These are phyloP conservation scores for Lasiosphaeriaceae sp. DNA, from an alignment of 495 filamentous ascomycete species.

Conservation along the genomic window DNA sequence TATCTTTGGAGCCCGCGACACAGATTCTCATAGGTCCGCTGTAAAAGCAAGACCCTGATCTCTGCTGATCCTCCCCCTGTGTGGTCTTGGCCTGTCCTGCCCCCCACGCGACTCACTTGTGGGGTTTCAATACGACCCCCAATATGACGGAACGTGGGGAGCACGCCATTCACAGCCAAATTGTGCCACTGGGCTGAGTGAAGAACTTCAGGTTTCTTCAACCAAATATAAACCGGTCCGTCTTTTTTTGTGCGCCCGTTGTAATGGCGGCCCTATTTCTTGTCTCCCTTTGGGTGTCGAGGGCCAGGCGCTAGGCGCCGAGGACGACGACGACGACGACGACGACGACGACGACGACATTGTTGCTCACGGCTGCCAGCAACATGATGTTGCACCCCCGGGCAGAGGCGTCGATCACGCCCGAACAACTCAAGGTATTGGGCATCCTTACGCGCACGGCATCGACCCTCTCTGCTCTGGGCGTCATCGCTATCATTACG, in stretches of 20 bases:
- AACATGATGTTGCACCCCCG: conserved; percentile 13
- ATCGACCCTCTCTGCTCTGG: conserved; percentile 38
- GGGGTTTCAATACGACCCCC: too few relatives aligned
- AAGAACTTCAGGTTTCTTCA: background rate
- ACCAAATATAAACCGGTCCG: background rate
- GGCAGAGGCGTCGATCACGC: conserved; percentile 24
- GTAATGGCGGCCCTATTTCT: background rate
- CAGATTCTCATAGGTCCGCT: too few relatives aligned
- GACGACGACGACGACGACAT: background rate
- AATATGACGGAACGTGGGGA: background rate
- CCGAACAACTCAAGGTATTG: conserved; percentile 27
- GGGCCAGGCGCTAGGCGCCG: background rate
- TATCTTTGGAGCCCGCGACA: too few relatives aligned
- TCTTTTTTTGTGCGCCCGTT: background rate
- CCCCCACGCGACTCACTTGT: too few relatives aligned
- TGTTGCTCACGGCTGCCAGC: background rate
- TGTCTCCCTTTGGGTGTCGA: too few relatives aligned
- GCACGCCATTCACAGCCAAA: background rate
- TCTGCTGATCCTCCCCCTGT: too few relatives aligned
- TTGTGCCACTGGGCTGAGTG: background rate
- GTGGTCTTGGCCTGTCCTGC: too few relatives aligned
- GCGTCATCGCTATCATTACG: conserved; percentile 37
- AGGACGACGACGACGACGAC: background rate
- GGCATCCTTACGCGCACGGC: conserved; percentile 34
- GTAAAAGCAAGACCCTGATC: too few relatives aligned